phyloP scores from a whole-genome alignment of 495 filamentous ascomycete genomes.

The Penicillium crystallinum region DNA sequence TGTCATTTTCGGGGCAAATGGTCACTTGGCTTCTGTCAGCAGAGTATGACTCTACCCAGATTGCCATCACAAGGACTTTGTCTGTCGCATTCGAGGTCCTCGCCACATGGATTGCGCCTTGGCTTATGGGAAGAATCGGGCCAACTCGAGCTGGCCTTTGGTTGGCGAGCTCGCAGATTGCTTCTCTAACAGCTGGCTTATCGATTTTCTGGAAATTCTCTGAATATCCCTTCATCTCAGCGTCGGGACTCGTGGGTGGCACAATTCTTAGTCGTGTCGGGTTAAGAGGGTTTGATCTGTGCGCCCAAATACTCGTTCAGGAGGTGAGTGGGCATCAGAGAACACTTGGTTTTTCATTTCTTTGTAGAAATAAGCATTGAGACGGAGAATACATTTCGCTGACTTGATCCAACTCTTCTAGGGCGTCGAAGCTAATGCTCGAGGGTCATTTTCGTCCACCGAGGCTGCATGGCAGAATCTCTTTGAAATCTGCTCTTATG shows the following conservation, averaged over 20 bases:
- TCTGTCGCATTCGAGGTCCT: conserved; percentile 40
- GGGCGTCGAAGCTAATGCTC: conserved; percentile 32
- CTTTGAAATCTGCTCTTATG: conserved; percentile 61
- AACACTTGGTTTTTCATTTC: background rate
- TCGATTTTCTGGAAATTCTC: conserved; percentile 23
- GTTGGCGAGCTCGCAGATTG: conserved; percentile 59
- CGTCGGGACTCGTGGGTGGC: conserved; percentile 31
- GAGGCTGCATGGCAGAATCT: conserved; percentile 60
- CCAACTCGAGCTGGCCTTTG: conserved; percentile 44
- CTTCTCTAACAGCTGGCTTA: conserved; percentile 41
- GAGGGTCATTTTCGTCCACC: conserved; percentile 57
- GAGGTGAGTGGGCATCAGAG: conserved; percentile 55
- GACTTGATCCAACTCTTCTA: background rate
- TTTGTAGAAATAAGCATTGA: background rate
- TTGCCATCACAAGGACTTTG: conserved; percentile 35
- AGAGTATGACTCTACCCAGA: conserved; percentile 28
- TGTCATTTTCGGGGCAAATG: conserved; percentile 39
- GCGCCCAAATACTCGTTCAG: conserved; percentile 59
- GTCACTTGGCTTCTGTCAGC: conserved; percentile 35
- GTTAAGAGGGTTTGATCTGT: conserved; percentile 65
- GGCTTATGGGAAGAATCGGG: conserved; percentile 44
- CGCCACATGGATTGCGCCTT: conserved; percentile 47
- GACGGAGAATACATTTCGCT: conserved; percentile 29
- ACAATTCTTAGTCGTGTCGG: conserved; percentile 57
- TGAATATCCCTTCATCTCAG: background rate